These are phyloP conservation scores for Candida neerlandica DNA, from an alignment of 1,139 yeast genomes.

Conservation along the genomic window DNA sequence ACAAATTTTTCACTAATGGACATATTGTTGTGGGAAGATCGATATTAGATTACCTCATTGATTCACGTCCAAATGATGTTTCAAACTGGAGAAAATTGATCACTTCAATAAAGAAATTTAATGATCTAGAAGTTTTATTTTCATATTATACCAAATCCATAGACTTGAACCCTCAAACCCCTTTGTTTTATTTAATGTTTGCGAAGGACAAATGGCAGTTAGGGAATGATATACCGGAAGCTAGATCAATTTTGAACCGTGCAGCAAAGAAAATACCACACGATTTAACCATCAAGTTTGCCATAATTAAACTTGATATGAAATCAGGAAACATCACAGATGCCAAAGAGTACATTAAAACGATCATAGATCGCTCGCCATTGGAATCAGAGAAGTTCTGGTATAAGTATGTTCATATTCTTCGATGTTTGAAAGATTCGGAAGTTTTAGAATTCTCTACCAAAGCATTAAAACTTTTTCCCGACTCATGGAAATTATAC, in stretches of 20 bases:
- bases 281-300: conserved; percentile 67
- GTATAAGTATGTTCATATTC: conserved; percentile 63
- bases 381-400: conserved; percentile 53
- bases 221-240: conserved; percentile 48
- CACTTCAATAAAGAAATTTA: conserved; percentile 41
- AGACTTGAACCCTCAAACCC: conserved; percentile 47
- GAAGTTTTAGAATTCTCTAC: conserved; percentile 43
- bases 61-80: conserved; percentile 49
- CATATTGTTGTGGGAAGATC: conserved; percentile 41
- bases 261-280: conserved; percentile 25
- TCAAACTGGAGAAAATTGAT: conserved; percentile 60
- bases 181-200: conserved; percentile 63
- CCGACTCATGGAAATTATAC: conserved; percentile 52
- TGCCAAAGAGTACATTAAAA: conserved; percentile 45
- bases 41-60: conserved; percentile 51
- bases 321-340: conserved; percentile 35
- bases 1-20: conserved; percentile 27
- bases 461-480: conserved; percentile 49
- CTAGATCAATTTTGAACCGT: conserved; percentile 44
- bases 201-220: conserved; percentile 68
- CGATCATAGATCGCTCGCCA: conserved; percentile 22
- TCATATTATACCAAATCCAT: conserved; percentile 55
- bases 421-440: conserved; percentile 34
- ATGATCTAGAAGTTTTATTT: conserved; percentile 38
- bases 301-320: conserved; percentile 65